Base-by-base conservation (phyloP, 2,329 filamentous ascomycete species). In the Ampelomyces quisqualis region DNA sequence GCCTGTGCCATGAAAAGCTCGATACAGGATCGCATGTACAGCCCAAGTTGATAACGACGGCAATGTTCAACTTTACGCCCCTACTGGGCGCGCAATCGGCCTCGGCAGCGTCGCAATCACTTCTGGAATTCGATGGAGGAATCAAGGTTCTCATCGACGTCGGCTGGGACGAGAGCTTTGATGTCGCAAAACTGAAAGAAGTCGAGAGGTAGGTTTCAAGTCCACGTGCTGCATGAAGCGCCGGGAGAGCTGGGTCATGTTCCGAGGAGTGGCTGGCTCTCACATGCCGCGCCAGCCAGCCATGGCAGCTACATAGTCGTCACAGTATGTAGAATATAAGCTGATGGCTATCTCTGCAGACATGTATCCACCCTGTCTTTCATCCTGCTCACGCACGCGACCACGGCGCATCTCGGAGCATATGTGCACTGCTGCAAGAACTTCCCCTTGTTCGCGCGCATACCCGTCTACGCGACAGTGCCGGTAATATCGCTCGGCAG, bases 391-490 rank as follows among this genome's bases (percentile, higher is more conserved):
- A 98, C 93, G 1, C 93, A 98, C 68, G 88, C 93, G 48, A 98
- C 91, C 0, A 80, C 88, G 36, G 83, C 88, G 36, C 93, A 98
- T 72, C 80, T 98, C 41, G 91, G 88, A 54, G 93, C 93, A 44
- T 96, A 88, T 67, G 90, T 88, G 29, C 90, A 97, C 69, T 96
- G 90, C 74, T 97, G 93, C 82, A 95, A 95, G 70, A 85, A 96
- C 68, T 86, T 97, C 49, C 90, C 93, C 31, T 77, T 88, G 32
- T 98, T 98, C 71, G 86, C 85, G 7, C 85, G 90, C 62, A 90
- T 98, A 47, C 93, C 93, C 27, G 84, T 95, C 43, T 98, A 96
- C 71, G 93, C 93, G 40, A 98, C 93, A 4, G 84, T 84, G 26
- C 93, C 93, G 7, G 90, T 98, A 56, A 90, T 96, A 60, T 87